Evolutionary conservation across 768 basidiomycete genomes (phyloP).

Genomic region (Amylocystis lapponica): DNA sequence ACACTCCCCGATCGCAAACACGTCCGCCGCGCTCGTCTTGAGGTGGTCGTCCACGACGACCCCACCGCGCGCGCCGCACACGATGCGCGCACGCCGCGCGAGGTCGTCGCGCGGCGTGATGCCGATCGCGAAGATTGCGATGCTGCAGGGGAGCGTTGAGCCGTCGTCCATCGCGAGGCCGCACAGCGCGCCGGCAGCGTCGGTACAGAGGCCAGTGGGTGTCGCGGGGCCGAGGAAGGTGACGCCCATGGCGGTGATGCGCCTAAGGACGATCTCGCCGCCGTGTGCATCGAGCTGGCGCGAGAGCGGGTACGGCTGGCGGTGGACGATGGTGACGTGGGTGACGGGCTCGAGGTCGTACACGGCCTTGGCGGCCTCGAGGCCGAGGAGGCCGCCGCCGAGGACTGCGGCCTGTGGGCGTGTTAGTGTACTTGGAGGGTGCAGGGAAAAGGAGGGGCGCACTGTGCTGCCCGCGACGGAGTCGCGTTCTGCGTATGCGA

Average conservation of each 20-base stretch:
- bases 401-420: constrained; percentile 42
- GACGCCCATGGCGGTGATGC: constrained; percentile 57
- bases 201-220: constrained; percentile 32
- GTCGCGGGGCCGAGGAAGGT: constrained; percentile 41
- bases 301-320: constrained; percentile 47
- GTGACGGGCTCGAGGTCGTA: constrained; percentile 48
- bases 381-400: constrained; percentile 66
- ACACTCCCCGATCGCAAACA: constrained; percentile 76
- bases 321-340: constrained; percentile 48
- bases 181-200: constrained; percentile 30
- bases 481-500: constrained; percentile 46
- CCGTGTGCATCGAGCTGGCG: constrained; percentile 53
- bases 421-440: too few relatives aligned
- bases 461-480: constrained; percentile 6
- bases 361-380: constrained; percentile 71
- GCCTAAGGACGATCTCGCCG: constrained; percentile 54
- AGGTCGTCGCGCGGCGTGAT: constrained; percentile 69
- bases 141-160: constrained; percentile 37
- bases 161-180: constrained; percentile 50
- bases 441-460: background rate
- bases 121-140: constrained; percentile 66
- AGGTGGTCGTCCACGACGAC: constrained; percentile 53
- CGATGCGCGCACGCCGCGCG: constrained; percentile 47
- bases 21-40: constrained; percentile 48
- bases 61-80: constrained; percentile 44